Percentiles rank a stretch among this genome's conserved stretches.
Evolutionary conservation across 768 basidiomycete genomes (phyloP).

Genomic region (Pleurotus cornucopiae): DNA sequence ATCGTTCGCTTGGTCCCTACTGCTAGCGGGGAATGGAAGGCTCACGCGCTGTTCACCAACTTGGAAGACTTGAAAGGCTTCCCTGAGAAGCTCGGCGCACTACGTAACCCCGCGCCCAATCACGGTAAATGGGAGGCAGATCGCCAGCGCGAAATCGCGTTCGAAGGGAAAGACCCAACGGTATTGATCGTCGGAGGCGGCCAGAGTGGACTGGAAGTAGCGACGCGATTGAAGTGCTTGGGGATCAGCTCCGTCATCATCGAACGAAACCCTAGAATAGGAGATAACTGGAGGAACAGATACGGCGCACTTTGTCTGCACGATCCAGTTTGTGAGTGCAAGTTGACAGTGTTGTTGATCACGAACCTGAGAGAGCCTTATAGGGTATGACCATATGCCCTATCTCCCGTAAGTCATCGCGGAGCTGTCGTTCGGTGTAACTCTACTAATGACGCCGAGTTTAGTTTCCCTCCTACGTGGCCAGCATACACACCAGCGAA

Average conservation of each 20-base stretch:
- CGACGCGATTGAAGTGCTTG: slow-evolving; percentile 61
- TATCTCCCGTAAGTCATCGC: slow-evolving; percentile 40
- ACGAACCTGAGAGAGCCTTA: slow-evolving; percentile 13
- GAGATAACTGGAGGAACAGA: slow-evolving; percentile 60
- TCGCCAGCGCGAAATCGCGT: slow-evolving; percentile 38
- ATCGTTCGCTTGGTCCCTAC: slow-evolving; percentile 51
- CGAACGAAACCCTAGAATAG: slow-evolving; percentile 50
- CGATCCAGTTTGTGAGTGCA: slow-evolving; percentile 41
- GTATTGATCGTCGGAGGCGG: slow-evolving; percentile 65
- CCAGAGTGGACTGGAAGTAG: slow-evolving; percentile 62
- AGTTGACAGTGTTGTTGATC: not conserved
- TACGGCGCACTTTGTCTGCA: slow-evolving; percentile 58
- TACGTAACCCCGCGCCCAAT: slow-evolving; percentile 36
- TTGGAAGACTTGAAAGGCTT: slow-evolving; percentile 50
- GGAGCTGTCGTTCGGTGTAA: slow-evolving; percentile 8
- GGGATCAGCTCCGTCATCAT: slow-evolving; percentile 52
- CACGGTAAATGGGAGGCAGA: slow-evolving; percentile 54
- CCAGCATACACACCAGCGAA: slow-evolving; percentile 50
- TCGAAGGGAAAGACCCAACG: slow-evolving; percentile 46
- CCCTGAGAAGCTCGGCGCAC: slow-evolving; percentile 45
- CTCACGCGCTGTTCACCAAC: slow-evolving; percentile 54
- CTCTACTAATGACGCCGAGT: not conserved
- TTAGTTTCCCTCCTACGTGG: slow-evolving; percentile 54
- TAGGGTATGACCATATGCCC: slow-evolving; percentile 34
- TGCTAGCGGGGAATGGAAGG: slow-evolving; percentile 46